Evolutionary conservation across 805 yeast species (phyloP).

Genomic region (Zygotorulaspora danielsina): DNA sequence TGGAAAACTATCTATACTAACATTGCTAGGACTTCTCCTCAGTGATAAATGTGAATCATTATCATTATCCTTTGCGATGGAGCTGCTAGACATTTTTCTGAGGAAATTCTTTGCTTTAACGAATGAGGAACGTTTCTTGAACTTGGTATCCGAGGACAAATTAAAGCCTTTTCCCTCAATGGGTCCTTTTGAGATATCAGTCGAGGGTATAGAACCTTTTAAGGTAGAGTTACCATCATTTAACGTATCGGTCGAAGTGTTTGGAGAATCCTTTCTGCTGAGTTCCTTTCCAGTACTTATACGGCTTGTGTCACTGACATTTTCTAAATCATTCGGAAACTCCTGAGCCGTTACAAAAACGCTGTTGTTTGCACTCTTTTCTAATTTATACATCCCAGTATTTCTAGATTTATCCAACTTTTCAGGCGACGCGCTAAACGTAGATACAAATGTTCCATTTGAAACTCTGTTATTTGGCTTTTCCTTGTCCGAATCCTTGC

Average conservation of each 20-base stretch:
- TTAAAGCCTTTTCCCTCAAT: not conserved
- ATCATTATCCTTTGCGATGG: conserved; percentile 5
- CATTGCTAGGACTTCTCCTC: conserved; percentile 12
- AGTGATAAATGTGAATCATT: conserved; percentile 4
- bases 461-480: conserved; percentile 18
- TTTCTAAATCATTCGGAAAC: conserved; percentile 11
- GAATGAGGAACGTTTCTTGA: conserved; percentile 8
- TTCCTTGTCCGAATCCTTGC: conserved; percentile 1
- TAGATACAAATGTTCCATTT: conserved; percentile 22
- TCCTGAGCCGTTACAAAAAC: conserved; percentile 33
- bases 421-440: conserved; percentile 26
- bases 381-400: conserved; percentile 27
- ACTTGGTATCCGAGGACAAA: not conserved
- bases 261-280: not conserved
- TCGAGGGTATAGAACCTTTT: conserved; percentile 2
- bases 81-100: conserved; percentile 13
- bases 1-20: conserved; percentile 13
- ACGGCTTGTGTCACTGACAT: not conserved
- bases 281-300: not conserved
- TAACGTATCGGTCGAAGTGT: conserved; percentile 1
- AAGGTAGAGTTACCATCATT: conserved; percentile 6
- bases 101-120: conserved; percentile 15
- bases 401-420: conserved; percentile 21
- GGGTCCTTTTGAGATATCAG: conserved; percentile 1
- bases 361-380: conserved; percentile 25